Evolutionary conservation across 805 yeast genomes (phyloP).

Genomic region (Starmerella apicola): DNA sequence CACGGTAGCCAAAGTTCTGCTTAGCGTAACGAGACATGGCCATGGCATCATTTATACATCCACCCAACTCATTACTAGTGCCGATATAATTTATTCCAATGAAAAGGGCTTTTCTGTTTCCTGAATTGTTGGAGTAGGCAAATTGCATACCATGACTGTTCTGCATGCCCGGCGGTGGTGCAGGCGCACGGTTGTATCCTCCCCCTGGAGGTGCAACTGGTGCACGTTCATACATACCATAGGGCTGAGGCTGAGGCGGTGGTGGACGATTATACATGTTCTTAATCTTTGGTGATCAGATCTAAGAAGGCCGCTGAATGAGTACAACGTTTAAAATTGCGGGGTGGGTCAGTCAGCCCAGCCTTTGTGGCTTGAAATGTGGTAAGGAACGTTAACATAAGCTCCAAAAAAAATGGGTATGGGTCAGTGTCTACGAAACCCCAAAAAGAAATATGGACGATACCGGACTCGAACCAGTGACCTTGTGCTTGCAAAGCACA

Average conservation of each 20-base stretch:
- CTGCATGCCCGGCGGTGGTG: constrained; percentile 28
- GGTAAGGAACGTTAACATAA: no score
- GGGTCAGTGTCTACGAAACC: no score
- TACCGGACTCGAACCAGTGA: constrained; percentile 24
- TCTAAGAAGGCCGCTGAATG: no score
- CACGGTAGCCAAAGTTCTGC: constrained; percentile 30
- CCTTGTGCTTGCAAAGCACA: constrained; percentile 23
- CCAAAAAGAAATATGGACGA: constrained; percentile 18
- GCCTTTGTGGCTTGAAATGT: no score
- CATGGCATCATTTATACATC: constrained; percentile 66
- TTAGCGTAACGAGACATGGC: constrained; percentile 34
- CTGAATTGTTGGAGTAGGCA: constrained; percentile 59
- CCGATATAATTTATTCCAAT: constrained; percentile 74
- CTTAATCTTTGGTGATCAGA: no score
- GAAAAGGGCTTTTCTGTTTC: constrained; percentile 59
- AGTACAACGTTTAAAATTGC: no score
- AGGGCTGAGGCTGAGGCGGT: no score
- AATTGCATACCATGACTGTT: constrained; percentile 29
- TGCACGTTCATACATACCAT: no score
- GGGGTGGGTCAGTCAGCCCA: no score
- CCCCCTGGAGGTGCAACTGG: no score
- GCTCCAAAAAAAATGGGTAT: no score
- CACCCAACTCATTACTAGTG: constrained; percentile 45
- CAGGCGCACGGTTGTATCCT: constrained; percentile 16
- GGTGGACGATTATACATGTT: no score